phyloP scores from a whole-genome alignment of 352 stramenopile species.

The Phytophthora aleatoria region DNA sequence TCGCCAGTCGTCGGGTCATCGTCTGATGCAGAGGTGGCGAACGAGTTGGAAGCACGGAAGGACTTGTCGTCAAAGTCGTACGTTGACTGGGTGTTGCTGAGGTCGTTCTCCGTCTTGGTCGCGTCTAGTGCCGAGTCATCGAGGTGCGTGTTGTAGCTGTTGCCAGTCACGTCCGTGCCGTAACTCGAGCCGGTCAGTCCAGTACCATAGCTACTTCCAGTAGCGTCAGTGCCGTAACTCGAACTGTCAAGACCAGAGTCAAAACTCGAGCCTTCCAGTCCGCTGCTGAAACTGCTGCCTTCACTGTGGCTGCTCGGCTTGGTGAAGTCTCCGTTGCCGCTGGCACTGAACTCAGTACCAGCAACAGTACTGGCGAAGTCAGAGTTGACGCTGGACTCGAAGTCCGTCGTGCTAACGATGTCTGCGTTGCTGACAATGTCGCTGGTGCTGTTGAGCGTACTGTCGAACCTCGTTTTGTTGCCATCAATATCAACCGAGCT shows the following conservation, averaged over 20 bases:
- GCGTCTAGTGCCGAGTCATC: conserved; percentile 24
- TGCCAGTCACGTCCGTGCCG: conserved; percentile 16
- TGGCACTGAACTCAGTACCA: conserved; percentile 16
- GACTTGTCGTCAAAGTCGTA: conserved; percentile 54
- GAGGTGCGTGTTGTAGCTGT: conserved; percentile 25
- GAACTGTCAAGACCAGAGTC: conserved; percentile 27
- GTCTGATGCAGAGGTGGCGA: conserved; percentile 31
- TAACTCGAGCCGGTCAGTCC: conserved; percentile 25
- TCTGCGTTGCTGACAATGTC: conserved; percentile 24
- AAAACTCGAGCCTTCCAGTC: conserved; percentile 36
- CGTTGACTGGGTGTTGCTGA: conserved; percentile 42
- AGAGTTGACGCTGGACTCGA: conserved; percentile 14
- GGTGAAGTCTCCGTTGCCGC: conserved; percentile 21
- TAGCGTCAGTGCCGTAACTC: conserved; percentile 31
- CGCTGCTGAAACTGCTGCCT: conserved; percentile 33
- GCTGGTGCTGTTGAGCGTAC: conserved; percentile 20
- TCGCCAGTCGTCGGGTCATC: conserved; percentile 22
- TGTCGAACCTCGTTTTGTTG: conserved; percentile 31
- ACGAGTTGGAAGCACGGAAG: conserved; percentile 36
- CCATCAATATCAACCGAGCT: conserved; percentile 41
- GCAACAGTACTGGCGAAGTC: conserved; percentile 20
- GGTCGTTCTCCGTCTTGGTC: conserved; percentile 18
- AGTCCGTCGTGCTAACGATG: conserved; percentile 18
- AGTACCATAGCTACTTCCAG: conserved; percentile 30
- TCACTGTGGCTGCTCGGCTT: conserved; percentile 25